Base-by-base conservation (phyloP, 257 asterid species). In the Linderniella brevidens region DNA sequence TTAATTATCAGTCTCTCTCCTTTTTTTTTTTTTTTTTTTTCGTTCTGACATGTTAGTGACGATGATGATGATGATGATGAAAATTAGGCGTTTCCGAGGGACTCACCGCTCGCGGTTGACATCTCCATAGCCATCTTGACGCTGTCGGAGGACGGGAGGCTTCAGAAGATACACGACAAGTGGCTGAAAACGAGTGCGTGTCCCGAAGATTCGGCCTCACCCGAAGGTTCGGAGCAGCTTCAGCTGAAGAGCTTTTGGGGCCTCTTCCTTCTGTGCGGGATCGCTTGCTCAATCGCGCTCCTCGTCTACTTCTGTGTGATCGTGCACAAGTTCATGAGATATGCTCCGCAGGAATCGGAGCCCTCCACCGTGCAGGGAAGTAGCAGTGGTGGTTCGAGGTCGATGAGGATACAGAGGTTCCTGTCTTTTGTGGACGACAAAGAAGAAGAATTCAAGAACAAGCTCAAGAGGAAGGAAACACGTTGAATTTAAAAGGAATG, bases 241-340 rank as follows among this genome's bases (percentile, higher is more conserved):
- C 81, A 80, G 37, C 68, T 82, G 16, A 70, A 68, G 62, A 82
- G 92, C 62, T 86, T 86, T 57, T 66, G 80, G 90, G 93, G 73
- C 14, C 86, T 86, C 0, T 86, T 74, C 54, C 76, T 82, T 17
- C 58, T 82, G 9, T 70, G 77, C 18, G 94, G 86, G 14, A 51
- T 77, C 52, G 92, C 95, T 17, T 84, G 92, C 65, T 52, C 66
- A 39, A 2, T 63, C 12, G 96, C 98, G 32, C 82, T 88, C 44
- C 4, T 75, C 1, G 57, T 81, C 60, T 78, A 76, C 61, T 74
- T 73, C 58, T 29, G 65, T 29, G 75, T 64, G 62, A 73, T 88
- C 5, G 15, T 76, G 57, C 68, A 18, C 47, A 67, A 63, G 59
- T 59, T 76, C 17, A 8, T 70, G 5, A 35, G 65, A 36, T 56